phyloP scores from a whole-genome alignment of 345 rosid species.

The Brassica rapa region DNA sequence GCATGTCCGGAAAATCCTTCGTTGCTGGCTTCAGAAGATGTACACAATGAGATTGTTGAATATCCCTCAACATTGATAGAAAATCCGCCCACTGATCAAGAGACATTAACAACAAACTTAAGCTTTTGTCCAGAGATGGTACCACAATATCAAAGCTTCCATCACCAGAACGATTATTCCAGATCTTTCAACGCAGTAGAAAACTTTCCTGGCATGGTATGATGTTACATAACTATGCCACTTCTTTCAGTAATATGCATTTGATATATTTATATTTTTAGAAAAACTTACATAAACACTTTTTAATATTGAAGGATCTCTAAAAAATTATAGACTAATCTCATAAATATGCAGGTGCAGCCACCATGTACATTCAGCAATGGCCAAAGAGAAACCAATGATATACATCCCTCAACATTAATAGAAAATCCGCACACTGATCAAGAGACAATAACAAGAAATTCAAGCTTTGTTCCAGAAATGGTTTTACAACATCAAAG shows the following conservation, averaged over 20 bases:
- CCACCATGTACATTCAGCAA: not conserved
- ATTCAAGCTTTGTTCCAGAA: slow-evolving; percentile 1
- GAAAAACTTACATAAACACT: not conserved
- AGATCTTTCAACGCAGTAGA: not conserved
- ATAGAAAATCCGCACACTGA: not conserved
- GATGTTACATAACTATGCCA: not conserved
- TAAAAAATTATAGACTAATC: not conserved
- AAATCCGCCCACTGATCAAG: slow-evolving; percentile 4
- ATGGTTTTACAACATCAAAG: slow-evolving; percentile 17
- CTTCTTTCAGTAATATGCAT: not conserved
- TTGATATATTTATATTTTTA: not conserved
- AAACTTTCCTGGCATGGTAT: slow-evolving; percentile 5
- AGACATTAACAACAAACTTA: not conserved
- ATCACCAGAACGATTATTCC: not conserved
- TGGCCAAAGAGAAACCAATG: slow-evolving; percentile 11
- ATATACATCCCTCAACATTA: not conserved
- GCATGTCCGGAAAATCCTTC: not conserved
- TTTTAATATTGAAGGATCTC: not conserved
- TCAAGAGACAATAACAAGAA: slow-evolving; percentile 9
- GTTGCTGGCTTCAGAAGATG: slow-evolving; percentile 13
- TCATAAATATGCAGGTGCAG: slow-evolving; percentile 11
- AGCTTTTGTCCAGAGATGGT: not conserved
- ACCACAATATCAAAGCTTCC: slow-evolving; percentile 17
- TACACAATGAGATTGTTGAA: not conserved
- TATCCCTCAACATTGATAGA: not conserved